Evolutionary conservation across 495 filamentous ascomycete genomes (phyloP).

Genomic region (Penicillium atrosanguineum): DNA sequence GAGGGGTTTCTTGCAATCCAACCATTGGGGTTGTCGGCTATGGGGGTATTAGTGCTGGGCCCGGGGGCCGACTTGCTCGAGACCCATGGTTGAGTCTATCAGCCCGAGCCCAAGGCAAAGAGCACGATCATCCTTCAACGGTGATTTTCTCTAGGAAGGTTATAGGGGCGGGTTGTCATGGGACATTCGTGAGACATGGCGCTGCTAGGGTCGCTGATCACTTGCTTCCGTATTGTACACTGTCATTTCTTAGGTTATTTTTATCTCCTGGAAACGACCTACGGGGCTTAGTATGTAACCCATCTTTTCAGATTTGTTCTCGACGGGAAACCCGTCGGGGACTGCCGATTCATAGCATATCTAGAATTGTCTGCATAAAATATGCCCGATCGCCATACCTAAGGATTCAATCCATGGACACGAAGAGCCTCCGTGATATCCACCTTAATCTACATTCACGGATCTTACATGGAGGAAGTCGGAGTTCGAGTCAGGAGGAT

Average conservation of each 20-base stretch:
- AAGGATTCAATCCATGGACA: neutral
- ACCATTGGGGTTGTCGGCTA: neutral
- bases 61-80: neutral
- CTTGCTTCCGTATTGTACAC: neutral
- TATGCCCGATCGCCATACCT: no score
- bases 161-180: neutral
- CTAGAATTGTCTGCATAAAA: neutral
- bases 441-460: neutral
- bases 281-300: constrained; percentile 1
- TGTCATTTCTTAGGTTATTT: neutral
- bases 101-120: neutral
- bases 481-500: constrained; percentile 16
- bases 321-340: neutral
- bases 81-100: constrained; percentile 1
- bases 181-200: constrained; percentile 17
- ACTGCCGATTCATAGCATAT: constrained; percentile 4
- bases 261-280: neutral
- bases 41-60: neutral
- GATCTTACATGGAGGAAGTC: neutral
- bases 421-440: neutral
- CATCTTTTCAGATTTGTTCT: neutral
- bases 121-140: neutral
- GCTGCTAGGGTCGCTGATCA: constrained; percentile 16
- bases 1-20: constrained; percentile 1
- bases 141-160: neutral